A percentile compares a stretch with the other conserved stretches of the same genome.
These are phyloP conservation scores for Sporisorium graminicola DNA, from an alignment of 1,284 basidiomycete species.

Conservation along the genomic window DNA sequence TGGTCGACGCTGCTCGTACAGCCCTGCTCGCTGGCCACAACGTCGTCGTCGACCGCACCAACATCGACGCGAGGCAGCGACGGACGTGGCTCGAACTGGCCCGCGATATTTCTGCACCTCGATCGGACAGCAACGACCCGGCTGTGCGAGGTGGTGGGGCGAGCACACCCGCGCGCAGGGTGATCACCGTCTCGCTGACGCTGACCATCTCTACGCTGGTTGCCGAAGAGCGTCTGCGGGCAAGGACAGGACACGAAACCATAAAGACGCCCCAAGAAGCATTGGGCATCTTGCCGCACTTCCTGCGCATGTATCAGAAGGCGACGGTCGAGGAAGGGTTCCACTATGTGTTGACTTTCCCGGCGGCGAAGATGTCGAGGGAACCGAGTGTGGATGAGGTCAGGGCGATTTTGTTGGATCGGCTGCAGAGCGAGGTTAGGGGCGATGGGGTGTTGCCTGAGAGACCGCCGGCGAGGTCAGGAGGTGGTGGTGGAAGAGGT, in stretches of 20 bases:
- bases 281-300: conserved; percentile 30
- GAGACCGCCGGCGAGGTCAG: conserved; percentile 21
- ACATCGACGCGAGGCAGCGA: conserved; percentile 49
- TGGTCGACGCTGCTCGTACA: conserved; percentile 26
- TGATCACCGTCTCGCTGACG: conserved; percentile 39
- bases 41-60: conserved; percentile 51
- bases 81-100: conserved; percentile 50
- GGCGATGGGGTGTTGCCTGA: conserved; percentile 31
- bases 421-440: conserved; percentile 14
- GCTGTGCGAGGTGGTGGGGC: background rate
- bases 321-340: conserved; percentile 38
- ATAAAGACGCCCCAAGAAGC: conserved; percentile 39
- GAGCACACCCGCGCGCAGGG: background rate
- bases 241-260: conserved; percentile 42
- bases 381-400: conserved; percentile 26
- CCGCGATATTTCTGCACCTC: conserved; percentile 3
- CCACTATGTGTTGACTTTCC: conserved; percentile 32
- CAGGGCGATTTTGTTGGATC: conserved; percentile 20
- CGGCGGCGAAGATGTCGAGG: conserved; percentile 24
- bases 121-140: background rate
- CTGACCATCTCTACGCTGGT: conserved; percentile 35
- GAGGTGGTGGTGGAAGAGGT: conserved; percentile 16
- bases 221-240: conserved; percentile 25
- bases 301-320: conserved; percentile 37
- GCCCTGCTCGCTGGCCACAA: conserved; percentile 26